phyloP scores from a whole-genome alignment of 2,329 filamentous ascomycete genomes.

The Fusarium pseudocircinatum region DNA sequence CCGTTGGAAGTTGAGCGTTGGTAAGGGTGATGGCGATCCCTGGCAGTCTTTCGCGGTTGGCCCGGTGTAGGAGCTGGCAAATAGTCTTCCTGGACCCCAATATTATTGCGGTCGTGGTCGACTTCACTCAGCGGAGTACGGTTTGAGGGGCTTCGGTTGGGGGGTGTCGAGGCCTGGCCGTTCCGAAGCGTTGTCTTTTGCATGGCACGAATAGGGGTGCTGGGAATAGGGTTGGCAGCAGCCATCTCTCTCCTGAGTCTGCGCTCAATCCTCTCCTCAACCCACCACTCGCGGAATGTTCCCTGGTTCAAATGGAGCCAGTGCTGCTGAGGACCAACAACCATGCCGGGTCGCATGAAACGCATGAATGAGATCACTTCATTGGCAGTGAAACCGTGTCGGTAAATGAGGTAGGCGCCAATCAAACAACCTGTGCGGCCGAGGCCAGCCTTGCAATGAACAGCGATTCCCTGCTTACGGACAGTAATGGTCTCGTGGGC shows the following conservation, averaged over 20 bases:
- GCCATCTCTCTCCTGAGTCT: conserved; percentile 70
- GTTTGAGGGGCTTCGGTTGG: conserved; percentile 78
- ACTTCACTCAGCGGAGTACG: conserved; percentile 94
- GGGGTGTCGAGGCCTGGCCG: conserved; percentile 82
- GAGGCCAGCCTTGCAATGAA: conserved; percentile 98
- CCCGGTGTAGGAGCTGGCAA: conserved; percentile 94
- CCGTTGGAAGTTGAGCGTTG: conserved; percentile 63
- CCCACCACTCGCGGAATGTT: conserved; percentile 98
- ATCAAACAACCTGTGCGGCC: conserved; percentile 96
- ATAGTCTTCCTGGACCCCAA: conserved; percentile 84
- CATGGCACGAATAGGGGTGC: conserved; percentile 70
- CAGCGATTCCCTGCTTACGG: conserved; percentile 91
- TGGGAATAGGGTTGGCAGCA: conserved; percentile 59
- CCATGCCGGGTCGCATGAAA: conserved; percentile 99
- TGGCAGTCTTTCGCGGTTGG: conserved; percentile 89
- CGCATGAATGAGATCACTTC: conserved; percentile 98
- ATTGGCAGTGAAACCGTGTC: conserved; percentile 96
- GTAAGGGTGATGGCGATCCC: conserved; percentile 81
- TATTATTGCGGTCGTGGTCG: conserved; percentile 77
- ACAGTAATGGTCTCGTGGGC: conserved; percentile 94
- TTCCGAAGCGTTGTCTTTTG: conserved; percentile 69
- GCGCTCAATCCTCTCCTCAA: conserved; percentile 84
- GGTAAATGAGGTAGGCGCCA: conserved; percentile 96
- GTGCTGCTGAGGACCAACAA: conserved; percentile 97
- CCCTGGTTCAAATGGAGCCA: conserved; percentile 98